Base-by-base conservation (phyloP, 257 asterid genomes). In the Solanum microdontum region DNA sequence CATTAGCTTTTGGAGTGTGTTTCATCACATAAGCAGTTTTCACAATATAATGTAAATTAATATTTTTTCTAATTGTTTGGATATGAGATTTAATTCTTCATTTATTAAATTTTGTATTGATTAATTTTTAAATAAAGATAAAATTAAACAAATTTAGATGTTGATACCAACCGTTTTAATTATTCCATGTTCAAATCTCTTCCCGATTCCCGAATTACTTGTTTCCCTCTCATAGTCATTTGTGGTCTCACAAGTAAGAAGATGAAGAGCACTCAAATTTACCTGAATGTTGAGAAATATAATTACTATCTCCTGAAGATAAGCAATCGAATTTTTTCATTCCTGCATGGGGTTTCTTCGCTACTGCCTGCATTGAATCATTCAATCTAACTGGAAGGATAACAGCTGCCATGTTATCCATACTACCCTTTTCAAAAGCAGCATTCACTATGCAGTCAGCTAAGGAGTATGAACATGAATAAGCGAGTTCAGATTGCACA, bases 321-420 rank as follows among this genome's bases (percentile, higher is more conserved):
- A 92, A 89, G 89, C 87, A 91, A 88, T 90, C 93, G 88, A 87
- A 55, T 86, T 86, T 89, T 86, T 87, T 89, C n/a, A 85, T 68
- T 86, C 86, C 89, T 88, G 87, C 91, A 90, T 88, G 87, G 60
- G 86, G 87, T 85, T 86, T 92, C 87, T 87, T 87, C 40, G 33
- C 74, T 45, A 75, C 89, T 84, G 91, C 68, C 85, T 89, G 91
- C 86, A 64, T 85, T 60, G 90, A 90, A 87, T 86, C 93, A 51
- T 84, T 55, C 75, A 90, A 88, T 85, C 91, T 91, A 68, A 94
- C 87, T 82, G 98, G 98, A 89, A 95, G 92, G 87, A 92, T 86
- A 82, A 93, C 83, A 87, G 97, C 97, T 51, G 99, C 99, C 95
- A 97, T 73, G 93, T 97, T 97, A 93, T 97, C 99, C 87, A 83